Base-by-base conservation (phyloP, 768 basidiomycete species). In the Lentinula boryana region DNA sequence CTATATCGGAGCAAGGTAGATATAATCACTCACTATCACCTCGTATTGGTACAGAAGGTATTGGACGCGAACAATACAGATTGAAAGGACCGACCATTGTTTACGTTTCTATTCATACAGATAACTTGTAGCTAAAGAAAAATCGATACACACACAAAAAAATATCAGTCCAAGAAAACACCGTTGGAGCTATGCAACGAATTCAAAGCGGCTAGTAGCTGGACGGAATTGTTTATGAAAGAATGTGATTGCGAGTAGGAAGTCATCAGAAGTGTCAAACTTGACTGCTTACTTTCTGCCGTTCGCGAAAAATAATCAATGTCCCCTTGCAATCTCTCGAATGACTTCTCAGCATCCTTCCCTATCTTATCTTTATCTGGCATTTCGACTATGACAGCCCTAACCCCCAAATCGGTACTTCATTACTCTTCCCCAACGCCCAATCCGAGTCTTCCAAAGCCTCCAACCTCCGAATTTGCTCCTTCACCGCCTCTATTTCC, bases 371-470 rank as follows among this genome's bases (percentile, higher is more conserved):
- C 7, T 38, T 8, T 48, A 48, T 48, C 9, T 1, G 6, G 4
- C 18, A 48, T 12, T 18, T 48, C 12, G 8, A 48, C n/a, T 48
- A 48, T 48, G 46, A 48, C 7, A 48, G 3, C 21, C 46, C 46
- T 21, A 48, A 9, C 12, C 46, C 46, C 46, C 18, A 48, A 23
- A 48, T 48, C 21, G 57, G 57, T 18, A 58, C n/a, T 27, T 58
- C 21, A 31, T 58, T 32, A n/a, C 44, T 58, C 35, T 10, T 58
- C 16, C 57, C 57, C 46, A 58, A 48, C 10, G 57, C 57, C 57
- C 57, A 58, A n/a, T 46, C 44, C 7, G 57, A 58, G n/a, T 48
- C 35, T n/a, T 58, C 57, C 15, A 58, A n/a, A 32, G 21, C 9
- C 10, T 58, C 57, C 48, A 58, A 35, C 1, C 32, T 31, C 5